phyloP scores from a whole-genome alignment of 2,329 filamentous ascomycete genomes.

The Grosmannia huntii region DNA sequence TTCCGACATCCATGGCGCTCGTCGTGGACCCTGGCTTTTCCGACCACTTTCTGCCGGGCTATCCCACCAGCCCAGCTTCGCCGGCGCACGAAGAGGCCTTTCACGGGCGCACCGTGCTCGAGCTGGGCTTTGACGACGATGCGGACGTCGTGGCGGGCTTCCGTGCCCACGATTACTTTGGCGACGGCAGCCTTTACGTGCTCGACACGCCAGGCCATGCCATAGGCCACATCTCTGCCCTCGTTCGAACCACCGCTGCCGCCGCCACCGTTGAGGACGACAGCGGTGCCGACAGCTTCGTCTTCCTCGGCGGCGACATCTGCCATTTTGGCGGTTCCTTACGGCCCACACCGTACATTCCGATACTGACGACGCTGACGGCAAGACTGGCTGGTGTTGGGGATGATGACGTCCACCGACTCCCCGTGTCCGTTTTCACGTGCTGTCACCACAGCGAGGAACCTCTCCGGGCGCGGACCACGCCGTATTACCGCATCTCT shows the following conservation, averaged over 20 bases:
- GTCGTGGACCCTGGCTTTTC: slow-evolving; percentile 15
- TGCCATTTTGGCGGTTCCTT: slow-evolving; percentile 21
- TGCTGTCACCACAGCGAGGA: background rate
- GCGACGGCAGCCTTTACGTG: slow-evolving; percentile 18
- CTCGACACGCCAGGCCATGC: slow-evolving; percentile 16
- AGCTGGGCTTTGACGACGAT: slow-evolving; percentile 12
- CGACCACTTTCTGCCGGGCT: slow-evolving; percentile 11
- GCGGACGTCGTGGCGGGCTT: slow-evolving; percentile 11
- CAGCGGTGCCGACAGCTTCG: slow-evolving; percentile 13
- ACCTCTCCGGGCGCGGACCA: background rate
- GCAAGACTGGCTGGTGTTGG: background rate
- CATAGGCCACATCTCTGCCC: slow-evolving; percentile 24
- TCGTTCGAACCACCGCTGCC: slow-evolving; percentile 23
- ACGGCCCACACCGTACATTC: slow-evolving; percentile 11
- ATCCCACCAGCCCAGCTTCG: slow-evolving; percentile 11
- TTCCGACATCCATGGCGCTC: slow-evolving; percentile 12
- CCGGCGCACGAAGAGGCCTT: slow-evolving; percentile 9
- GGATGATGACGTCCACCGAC: background rate
- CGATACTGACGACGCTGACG: background rate
- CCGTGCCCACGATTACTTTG: slow-evolving; percentile 16
- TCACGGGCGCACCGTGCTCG: slow-evolving; percentile 7
- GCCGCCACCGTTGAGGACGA: slow-evolving; percentile 11
- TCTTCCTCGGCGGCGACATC: slow-evolving; percentile 23
- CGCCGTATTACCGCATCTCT: slow-evolving; percentile 1
- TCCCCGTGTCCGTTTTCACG: background rate